Evolutionary conservation across 2,329 filamentous ascomycete genomes (phyloP).

Genomic region (Diaporthe amygdali): DNA sequence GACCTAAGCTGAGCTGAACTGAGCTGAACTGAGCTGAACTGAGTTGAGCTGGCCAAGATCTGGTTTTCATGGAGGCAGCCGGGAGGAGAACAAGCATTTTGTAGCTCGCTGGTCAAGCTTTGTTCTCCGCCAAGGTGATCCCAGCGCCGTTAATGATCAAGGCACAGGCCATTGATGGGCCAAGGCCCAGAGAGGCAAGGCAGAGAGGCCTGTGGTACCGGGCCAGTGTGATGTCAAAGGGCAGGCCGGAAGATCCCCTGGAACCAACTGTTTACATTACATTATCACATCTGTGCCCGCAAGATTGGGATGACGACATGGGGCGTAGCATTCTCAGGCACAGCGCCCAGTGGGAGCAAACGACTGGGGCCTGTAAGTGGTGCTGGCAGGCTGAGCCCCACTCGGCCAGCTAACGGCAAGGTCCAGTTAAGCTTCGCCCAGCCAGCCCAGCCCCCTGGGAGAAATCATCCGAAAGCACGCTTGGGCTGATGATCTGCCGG

Average conservation of each 20-base stretch:
- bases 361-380: too few relatives aligned
- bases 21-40: background rate
- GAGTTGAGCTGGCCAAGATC: background rate
- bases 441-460: too few relatives aligned
- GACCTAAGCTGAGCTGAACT: background rate
- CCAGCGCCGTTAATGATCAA: background rate
- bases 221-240: slow-evolving; percentile 8
- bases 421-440: slow-evolving; percentile 1
- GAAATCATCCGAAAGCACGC: slow-evolving; percentile 2
- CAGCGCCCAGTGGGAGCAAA: background rate
- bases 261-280: background rate
- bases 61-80: too few relatives aligned
- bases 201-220: background rate
- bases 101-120: slow-evolving; percentile 3
- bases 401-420: background rate
- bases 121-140: background rate
- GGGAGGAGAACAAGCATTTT: background rate
- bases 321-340: background rate
- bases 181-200: background rate
- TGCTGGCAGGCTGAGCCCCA: too few relatives aligned
- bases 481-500: background rate
- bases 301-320: slow-evolving; percentile 14
- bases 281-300: background rate
- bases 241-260: background rate
- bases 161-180: background rate